Conservation (phyloP, 495 filamentous ascomycete genomes). For the Aspergillus incahuasiensis region DNA sequence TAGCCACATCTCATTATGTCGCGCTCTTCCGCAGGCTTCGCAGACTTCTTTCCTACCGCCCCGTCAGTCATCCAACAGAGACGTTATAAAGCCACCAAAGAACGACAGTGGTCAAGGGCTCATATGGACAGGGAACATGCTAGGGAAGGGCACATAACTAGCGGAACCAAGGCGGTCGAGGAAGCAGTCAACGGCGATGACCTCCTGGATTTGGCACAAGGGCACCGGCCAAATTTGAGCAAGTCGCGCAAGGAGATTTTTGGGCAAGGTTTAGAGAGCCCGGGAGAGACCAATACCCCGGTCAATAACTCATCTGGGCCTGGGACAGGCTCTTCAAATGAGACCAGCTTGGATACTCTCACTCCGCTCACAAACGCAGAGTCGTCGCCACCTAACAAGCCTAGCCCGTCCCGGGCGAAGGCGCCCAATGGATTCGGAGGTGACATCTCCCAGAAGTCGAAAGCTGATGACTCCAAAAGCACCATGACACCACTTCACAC, state of each 20-base stretch:
- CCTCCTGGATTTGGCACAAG: conserved; percentile 12
- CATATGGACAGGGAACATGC: conserved; percentile 22
- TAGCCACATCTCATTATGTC: conserved; percentile 61
- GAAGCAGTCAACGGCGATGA: conserved; percentile 8
- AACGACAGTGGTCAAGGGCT: conserved; percentile 34
- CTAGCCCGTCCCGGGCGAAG: conserved; percentile 47
- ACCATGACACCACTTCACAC: conserved; percentile 48
- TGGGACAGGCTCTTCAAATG: conserved; percentile 43
- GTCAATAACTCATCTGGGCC: conserved; percentile 49
- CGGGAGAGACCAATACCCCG: conserved; percentile 57
- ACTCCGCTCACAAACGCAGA: conserved; percentile 76
- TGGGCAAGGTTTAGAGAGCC: conserved; percentile 62
- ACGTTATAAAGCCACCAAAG: conserved; percentile 39
- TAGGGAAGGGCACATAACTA: conserved; percentile 5
- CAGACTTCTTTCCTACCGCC: conserved; percentile 86
- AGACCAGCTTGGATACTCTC: conserved; percentile 50
- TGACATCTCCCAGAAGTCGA: conserved; percentile 11
- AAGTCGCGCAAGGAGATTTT: conserved; percentile 27
- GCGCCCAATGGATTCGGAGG: conserved; percentile 20
- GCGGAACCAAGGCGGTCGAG: conserved; percentile 7
- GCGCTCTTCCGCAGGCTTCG: conserved; percentile 78
- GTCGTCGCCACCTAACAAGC: conserved; percentile 65
- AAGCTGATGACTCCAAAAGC: conserved; percentile 24
- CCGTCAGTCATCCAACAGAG: conserved; percentile 61
- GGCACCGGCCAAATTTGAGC: conserved; percentile 5